phyloP scores from a whole-genome alignment of 345 rosid species.

The Syzygium oleosum region DNA sequence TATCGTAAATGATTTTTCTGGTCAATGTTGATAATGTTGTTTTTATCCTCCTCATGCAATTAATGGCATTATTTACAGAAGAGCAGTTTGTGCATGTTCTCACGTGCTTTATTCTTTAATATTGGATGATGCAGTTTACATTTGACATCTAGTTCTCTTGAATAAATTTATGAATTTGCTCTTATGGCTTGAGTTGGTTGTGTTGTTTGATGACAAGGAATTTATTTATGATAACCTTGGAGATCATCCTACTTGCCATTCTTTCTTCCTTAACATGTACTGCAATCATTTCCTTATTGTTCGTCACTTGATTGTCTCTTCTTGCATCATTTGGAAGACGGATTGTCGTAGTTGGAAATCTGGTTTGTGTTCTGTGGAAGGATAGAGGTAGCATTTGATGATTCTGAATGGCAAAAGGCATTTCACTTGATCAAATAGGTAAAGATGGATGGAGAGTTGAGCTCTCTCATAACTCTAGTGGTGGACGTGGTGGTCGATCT shows the following conservation, averaged over 20 bases:
- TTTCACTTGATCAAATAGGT: not conserved
- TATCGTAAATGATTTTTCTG: not conserved
- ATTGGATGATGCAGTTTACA: not conserved
- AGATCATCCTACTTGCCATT: not conserved
- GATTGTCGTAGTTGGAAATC: not conserved
- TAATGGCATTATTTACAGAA: not conserved
- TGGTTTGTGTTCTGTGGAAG: not conserved
- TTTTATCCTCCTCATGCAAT: not conserved
- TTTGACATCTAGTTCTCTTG: not conserved
- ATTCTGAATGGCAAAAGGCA: not conserved
- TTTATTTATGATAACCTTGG: too few species aligned
- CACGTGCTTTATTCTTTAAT: not conserved
- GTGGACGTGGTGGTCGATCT: slow-evolving; percentile 6
- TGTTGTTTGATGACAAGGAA: not conserved
- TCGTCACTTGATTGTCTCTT: not conserved
- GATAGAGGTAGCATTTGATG: not conserved
- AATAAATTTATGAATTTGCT: not conserved
- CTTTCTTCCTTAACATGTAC: not conserved
- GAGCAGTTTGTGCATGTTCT: not conserved
- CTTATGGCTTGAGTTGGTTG: not conserved
- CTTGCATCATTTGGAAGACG: not conserved
- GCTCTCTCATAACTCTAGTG: slow-evolving; percentile 3
- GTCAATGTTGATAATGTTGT: not conserved
- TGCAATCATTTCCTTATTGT: not conserved
- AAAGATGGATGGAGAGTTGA: slow-evolving; percentile 10